A percentile compares a stretch with the other conserved stretches of the same genome.
Evolutionary conservation across 805 yeast genomes (phyloP).

Genomic region (Ogataea paradorogensis): DNA sequence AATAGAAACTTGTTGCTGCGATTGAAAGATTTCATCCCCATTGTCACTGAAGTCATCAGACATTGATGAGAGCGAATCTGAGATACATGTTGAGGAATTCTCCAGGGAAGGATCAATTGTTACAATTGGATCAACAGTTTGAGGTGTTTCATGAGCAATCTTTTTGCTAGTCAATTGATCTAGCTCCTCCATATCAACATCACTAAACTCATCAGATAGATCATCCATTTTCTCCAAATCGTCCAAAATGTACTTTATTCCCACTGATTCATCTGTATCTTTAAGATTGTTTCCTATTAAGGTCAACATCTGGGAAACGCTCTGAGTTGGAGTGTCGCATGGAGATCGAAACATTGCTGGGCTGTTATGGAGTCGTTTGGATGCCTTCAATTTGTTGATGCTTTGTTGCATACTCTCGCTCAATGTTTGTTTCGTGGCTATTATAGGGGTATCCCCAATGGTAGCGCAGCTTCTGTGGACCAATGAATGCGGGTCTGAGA

Average conservation of each 20-base stretch:
- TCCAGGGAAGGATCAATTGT: not conserved
- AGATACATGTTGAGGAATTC: not conserved
- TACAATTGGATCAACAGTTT: not conserved
- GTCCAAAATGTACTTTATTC: not conserved
- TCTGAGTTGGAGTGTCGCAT: conserved; percentile 8
- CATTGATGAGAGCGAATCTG: conserved; percentile 1
- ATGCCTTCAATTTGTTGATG: conserved; percentile 38
- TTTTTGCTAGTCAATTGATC: not conserved
- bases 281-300: conserved; percentile 24
- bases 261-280: conserved; percentile 1
- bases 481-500: conserved; percentile 32
- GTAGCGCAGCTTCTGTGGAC: conserved; percentile 29
- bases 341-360: not conserved
- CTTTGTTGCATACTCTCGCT: conserved; percentile 35
- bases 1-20: not conserved
- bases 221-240: conserved; percentile 7
- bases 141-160: conserved; percentile 2
- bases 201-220: conserved; percentile 34
- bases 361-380: conserved; percentile 25
- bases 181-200: conserved; percentile 31
- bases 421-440: conserved; percentile 26
- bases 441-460: conserved; percentile 18
- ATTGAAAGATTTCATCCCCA: conserved; percentile 25
- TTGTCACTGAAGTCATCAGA: conserved; percentile 29
- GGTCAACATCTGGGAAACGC: conserved; percentile 26